Conservation (phyloP, 352 stramenopile species). For the Pythium sukuiense region DNA sequence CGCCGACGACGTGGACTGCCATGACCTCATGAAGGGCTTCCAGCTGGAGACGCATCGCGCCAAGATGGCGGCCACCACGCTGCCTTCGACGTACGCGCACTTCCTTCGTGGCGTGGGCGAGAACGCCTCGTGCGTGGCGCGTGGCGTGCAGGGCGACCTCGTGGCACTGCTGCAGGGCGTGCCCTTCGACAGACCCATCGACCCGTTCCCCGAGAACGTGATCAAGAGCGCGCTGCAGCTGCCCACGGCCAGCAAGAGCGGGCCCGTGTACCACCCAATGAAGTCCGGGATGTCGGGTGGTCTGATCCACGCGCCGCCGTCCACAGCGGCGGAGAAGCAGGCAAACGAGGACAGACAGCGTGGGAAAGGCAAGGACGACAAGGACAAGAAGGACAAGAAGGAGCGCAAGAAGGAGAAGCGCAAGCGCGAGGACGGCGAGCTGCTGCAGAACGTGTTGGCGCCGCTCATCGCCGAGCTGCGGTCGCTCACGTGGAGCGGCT, state of each 20-base stretch:
- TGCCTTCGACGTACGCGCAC: slow-evolving; percentile 74
- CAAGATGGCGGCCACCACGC: slow-evolving; percentile 58
- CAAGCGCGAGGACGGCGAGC: slow-evolving; percentile 64
- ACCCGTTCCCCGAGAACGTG: slow-evolving; percentile 66
- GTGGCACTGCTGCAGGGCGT: slow-evolving; percentile 63
- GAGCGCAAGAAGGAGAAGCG: slow-evolving; percentile 85
- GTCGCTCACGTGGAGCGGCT: slow-evolving; percentile 67
- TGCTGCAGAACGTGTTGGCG: slow-evolving; percentile 76
- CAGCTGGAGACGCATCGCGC: slow-evolving; percentile 57
- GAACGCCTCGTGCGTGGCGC: slow-evolving; percentile 32
- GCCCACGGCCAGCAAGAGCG: slow-evolving; percentile 55
- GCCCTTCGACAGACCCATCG: slow-evolving; percentile 78
- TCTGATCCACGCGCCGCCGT: slow-evolving; percentile 65
- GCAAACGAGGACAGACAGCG: slow-evolving; percentile 51
- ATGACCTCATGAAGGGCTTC: slow-evolving; percentile 64
- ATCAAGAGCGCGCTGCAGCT: slow-evolving; percentile 75
- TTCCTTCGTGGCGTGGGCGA: slow-evolving; percentile 68
- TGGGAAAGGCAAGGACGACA: slow-evolving; percentile 59
- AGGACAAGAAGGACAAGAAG: slow-evolving; percentile 80
- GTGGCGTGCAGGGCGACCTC: slow-evolving; percentile 50
- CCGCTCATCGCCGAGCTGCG: slow-evolving; percentile 66
- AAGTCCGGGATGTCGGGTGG: slow-evolving; percentile 43
- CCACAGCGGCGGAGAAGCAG: slow-evolving; percentile 36
- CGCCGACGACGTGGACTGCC: slow-evolving; percentile 56
- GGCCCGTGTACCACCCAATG: slow-evolving; percentile 50